phyloP scores from a whole-genome alignment of 1,139 yeast species.

The Protomyces lactucae-debilis region DNA sequence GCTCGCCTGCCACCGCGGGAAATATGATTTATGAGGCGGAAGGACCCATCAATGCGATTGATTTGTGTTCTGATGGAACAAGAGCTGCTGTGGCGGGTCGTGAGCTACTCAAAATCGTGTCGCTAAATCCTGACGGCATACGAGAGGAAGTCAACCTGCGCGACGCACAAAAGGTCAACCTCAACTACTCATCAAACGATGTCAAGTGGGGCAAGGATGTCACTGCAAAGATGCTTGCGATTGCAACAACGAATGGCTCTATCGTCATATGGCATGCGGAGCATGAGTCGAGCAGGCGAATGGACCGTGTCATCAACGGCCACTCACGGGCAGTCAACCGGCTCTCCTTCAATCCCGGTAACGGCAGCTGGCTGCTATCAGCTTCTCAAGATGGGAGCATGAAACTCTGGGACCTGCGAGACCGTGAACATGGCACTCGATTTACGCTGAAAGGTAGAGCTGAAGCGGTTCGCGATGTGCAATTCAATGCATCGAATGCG shows the following conservation, averaged over 20 bases:
- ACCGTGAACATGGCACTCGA: slow-evolving; percentile 28
- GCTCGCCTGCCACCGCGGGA: neutral
- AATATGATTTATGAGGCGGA: neutral
- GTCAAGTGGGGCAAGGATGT: slow-evolving; percentile 41
- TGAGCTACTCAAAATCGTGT: slow-evolving; percentile 37
- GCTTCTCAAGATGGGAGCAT: slow-evolving; percentile 92
- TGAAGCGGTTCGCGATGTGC: slow-evolving; percentile 45
- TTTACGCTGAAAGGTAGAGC: slow-evolving; percentile 49
- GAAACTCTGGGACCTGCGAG: slow-evolving; percentile 56
- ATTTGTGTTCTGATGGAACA: slow-evolving; percentile 6
- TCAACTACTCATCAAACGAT: slow-evolving; percentile 34
- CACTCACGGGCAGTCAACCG: slow-evolving; percentile 81
- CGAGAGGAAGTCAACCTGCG: slow-evolving; percentile 31
- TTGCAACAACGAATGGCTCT: slow-evolving; percentile 32
- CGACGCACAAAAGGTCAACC: slow-evolving; percentile 29
- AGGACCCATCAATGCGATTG: slow-evolving; percentile 19
- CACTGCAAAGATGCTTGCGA: slow-evolving; percentile 32
- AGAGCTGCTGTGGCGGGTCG: slow-evolving; percentile 26
- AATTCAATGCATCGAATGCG: slow-evolving; percentile 43
- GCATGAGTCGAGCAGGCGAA: slow-evolving; percentile 11
- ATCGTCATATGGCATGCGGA: slow-evolving; percentile 32
- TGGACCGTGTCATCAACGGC: slow-evolving; percentile 45
- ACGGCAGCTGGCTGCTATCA: slow-evolving; percentile 59
- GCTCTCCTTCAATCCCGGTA: slow-evolving; percentile 59
- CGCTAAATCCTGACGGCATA: slow-evolving; percentile 32